phyloP scores from a whole-genome alignment of 768 basidiomycete species.

The Tricholoma saponaceum region DNA sequence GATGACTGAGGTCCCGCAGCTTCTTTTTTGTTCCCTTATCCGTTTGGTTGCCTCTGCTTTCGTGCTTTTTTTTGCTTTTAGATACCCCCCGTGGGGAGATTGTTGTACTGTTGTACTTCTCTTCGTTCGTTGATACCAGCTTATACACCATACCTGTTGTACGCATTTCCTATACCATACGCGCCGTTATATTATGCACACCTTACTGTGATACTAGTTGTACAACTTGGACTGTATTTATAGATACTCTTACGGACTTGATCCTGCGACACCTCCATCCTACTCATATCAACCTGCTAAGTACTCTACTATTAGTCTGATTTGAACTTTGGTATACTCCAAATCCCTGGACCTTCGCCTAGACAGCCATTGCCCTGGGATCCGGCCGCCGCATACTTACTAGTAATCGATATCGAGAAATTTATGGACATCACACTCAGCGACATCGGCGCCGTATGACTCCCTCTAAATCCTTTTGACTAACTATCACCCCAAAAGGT shows the following conservation, averaged over 20 bases:
- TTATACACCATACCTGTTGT: background rate
- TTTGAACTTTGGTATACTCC: too few relatives aligned
- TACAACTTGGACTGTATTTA: background rate
- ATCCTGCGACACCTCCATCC: too few relatives aligned
- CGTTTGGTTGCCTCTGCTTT: background rate
- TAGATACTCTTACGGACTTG: background rate
- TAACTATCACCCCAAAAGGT: too few relatives aligned
- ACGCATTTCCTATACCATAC: background rate
- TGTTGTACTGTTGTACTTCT: background rate
- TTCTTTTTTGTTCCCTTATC: background rate
- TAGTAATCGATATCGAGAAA: too few relatives aligned
- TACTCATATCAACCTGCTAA: too few relatives aligned
- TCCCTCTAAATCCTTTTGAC: too few relatives aligned
- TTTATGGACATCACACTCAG: too few relatives aligned
- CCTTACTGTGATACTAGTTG: background rate
- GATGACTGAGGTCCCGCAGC: background rate
- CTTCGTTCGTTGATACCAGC: constrained; percentile 1
- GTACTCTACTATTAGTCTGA: too few relatives aligned
- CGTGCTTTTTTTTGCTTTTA: background rate
- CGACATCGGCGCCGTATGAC: too few relatives aligned
- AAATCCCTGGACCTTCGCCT: too few relatives aligned
- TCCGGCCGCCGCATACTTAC: too few relatives aligned
- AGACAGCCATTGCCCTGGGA: too few relatives aligned
- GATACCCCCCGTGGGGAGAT: background rate
- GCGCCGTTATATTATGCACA: background rate